phyloP scores from a whole-genome alignment of 345 rosid species.

The Populus nigra region DNA sequence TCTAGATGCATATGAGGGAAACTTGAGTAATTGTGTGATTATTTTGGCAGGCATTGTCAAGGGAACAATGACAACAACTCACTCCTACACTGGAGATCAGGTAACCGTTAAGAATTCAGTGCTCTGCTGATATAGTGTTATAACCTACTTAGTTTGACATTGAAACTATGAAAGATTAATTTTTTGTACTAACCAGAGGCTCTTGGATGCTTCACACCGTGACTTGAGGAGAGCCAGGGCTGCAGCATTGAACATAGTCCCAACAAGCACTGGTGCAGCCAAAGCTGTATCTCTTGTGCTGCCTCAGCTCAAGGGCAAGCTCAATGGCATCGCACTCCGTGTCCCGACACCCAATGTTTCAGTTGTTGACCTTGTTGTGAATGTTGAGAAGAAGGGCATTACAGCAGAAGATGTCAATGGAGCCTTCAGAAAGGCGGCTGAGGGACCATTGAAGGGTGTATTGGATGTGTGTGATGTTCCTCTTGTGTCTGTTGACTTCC shows the following conservation, averaged over 20 bases:
- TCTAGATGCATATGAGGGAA: neutral
- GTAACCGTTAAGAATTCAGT: conserved; percentile 29
- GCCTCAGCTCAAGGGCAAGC: conserved; percentile 97
- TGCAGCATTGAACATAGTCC: conserved; percentile 92
- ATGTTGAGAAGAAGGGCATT: conserved; percentile 79
- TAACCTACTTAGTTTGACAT: neutral
- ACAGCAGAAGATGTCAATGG: conserved; percentile 83
- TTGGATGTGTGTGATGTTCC: conserved; percentile 84
- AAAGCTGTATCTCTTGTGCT: conserved; percentile 94
- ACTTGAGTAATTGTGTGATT: neutral
- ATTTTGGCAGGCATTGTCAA: conserved; percentile 75
- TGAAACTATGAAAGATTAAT: neutral
- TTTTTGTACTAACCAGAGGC: conserved; percentile 48
- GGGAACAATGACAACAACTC: conserved; percentile 99
- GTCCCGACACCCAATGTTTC: conserved; percentile 99
- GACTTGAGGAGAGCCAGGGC: conserved; percentile 99
- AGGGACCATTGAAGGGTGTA: conserved; percentile 78
- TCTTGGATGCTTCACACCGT: conserved; percentile 94
- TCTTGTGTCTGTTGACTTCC: conserved; percentile 86
- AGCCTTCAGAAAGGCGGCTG: conserved; percentile 90
- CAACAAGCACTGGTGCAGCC: conserved; percentile 98
- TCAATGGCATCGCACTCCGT: conserved; percentile 92
- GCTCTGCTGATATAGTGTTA: neutral
- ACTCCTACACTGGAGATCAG: conserved; percentile 99
- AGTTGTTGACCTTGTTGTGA: conserved; percentile 87